Evolutionary conservation across 768 basidiomycete species (phyloP).

Genomic region (Tubosaeta sp.): DNA sequence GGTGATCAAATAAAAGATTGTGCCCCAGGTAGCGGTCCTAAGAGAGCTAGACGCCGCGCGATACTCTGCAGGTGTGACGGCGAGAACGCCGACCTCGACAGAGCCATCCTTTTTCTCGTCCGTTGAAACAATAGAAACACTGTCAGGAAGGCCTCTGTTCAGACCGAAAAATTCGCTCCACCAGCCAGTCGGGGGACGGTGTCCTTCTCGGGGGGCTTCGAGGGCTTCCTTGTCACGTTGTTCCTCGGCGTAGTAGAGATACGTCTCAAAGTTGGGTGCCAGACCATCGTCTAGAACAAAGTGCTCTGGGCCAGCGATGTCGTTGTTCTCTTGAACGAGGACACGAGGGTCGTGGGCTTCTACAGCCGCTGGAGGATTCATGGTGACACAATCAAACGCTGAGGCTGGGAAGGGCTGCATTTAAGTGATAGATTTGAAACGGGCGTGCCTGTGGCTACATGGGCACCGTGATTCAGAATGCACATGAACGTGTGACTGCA

Average conservation of each 20-base stretch:
- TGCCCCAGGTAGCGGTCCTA: slow-evolving; percentile 47
- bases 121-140: slow-evolving; percentile 29
- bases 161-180: slow-evolving; percentile 18
- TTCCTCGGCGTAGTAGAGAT: slow-evolving; percentile 28
- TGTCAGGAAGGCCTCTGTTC: slow-evolving; percentile 21
- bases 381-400: neutral
- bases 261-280: slow-evolving; percentile 29
- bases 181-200: slow-evolving; percentile 12
- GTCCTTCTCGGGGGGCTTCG: slow-evolving; percentile 16
- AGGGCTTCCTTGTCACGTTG: slow-evolving; percentile 27
- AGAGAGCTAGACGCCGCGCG: slow-evolving; percentile 43
- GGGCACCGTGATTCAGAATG: neutral
- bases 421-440: slow-evolving; percentile 1
- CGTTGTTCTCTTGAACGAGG: slow-evolving; percentile 5
- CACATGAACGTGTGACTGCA: neutral
- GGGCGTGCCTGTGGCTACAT: neutral
- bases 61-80: slow-evolving; percentile 31
- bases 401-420: neutral
- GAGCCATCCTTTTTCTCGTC: slow-evolving; percentile 19
- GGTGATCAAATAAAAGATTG: slow-evolving; percentile 53
- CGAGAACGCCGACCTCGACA: slow-evolving; percentile 11
- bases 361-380: slow-evolving; percentile 20
- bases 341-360: slow-evolving; percentile 17
- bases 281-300: slow-evolving; percentile 19
- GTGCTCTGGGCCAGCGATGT: slow-evolving; percentile 11